Evolutionary conservation across 345 rosid species (phyloP), one percentile per base, ranked within the genome.

Genomic region (Lumnitzera littorea): DNA sequence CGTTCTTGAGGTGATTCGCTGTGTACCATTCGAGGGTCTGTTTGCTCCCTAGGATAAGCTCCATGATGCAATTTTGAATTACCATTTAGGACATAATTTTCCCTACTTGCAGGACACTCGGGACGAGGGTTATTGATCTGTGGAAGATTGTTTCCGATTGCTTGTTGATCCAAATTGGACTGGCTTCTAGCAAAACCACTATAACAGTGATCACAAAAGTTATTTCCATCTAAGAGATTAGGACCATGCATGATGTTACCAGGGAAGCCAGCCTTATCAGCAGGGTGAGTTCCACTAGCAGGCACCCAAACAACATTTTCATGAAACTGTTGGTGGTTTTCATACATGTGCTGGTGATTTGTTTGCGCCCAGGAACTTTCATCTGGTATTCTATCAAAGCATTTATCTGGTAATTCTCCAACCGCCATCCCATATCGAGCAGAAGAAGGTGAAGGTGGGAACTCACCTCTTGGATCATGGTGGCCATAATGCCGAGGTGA

Each of bases 401-500:
- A 76, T 61, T 74, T 84, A 31, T 88, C 91, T 17, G 84, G 74
- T 31, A 75, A 17, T 53, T 89, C 98, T 51, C 88, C 87, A 55
- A 80, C 82, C 9, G 84, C 87, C 74, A 86, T 67, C 36, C 84
- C 80, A 51, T 74, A 83, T 48, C 86, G 75, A 7, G 83, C 84
- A 64, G 94, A 78, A 51, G 99, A 82, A 56, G 98, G 97, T 15
- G 97, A 86, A 66, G 80, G 66, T 31, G 95, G 86, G 67, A 88
- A 83, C 49, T 89, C 96, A 31, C 75, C 67, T 73, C 96, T 85
- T 23, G 89, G 79, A 65, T 91, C 96, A 62, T 76, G 91, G 55
- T 76, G 83, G 6, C 87, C 96, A 74, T 85, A 85, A 51, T 83
- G 95, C 82, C 88, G 74, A 46, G 99, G 97, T 74, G 97, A 94